Conservation (phyloP, 176 grass and related monocot species). For the Oryza nivara region DNA sequence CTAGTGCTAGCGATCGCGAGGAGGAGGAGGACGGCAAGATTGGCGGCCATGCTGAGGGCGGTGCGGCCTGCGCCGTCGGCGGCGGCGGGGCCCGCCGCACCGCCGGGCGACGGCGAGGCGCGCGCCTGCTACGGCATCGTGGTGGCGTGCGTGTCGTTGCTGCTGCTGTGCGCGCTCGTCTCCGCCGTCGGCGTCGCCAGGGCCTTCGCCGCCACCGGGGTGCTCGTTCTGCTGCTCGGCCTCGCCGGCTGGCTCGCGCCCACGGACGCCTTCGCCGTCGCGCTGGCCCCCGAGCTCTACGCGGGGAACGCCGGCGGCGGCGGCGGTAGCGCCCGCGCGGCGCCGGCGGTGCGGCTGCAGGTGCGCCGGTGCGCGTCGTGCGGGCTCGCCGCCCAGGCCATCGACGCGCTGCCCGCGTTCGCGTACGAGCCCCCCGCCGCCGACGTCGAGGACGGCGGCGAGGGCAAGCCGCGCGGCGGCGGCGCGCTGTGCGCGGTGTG, state of each 20-base stretch:
- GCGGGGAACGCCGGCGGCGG: too few species aligned
- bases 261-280: background rate
- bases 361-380: conserved; percentile 7
- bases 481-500: conserved; percentile 49
- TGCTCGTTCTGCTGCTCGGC: conserved; percentile 18
- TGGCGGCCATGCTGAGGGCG: conserved; percentile 24
- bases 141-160: conserved; percentile 35
- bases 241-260: conserved; percentile 39
- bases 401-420: conserved; percentile 39
- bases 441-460: background rate
- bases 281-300: background rate
- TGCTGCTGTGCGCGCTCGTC: conserved; percentile 47
- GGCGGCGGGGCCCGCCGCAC: background rate
- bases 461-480: too few species aligned
- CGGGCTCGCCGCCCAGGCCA: conserved; percentile 4
- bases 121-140: conserved; percentile 33
- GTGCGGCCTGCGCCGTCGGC: background rate
- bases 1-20: background rate
- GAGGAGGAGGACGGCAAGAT: background rate
- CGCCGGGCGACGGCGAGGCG: background rate
- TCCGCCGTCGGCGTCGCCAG: background rate
- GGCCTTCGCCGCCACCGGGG: background rate
- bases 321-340: background rate
- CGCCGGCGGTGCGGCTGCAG: background rate
- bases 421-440: background rate